Conservation (phyloP, 2,329 filamentous ascomycete species). For the Rhexocercosporidium sp. region DNA sequence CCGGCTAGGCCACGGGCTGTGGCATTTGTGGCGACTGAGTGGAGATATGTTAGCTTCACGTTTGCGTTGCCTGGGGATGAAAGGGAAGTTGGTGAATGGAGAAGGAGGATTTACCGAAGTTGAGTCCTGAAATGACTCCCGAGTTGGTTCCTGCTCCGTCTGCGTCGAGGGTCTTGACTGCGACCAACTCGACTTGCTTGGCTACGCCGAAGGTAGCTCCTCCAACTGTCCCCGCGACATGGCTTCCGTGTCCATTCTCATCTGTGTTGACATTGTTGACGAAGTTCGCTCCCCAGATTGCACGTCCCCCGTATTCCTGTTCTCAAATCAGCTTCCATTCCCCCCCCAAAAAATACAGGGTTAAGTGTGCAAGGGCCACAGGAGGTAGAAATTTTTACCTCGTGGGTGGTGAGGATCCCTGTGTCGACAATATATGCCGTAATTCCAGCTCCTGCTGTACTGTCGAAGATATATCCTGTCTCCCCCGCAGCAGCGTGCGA, state of each 20-base stretch:
- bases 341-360: too few species aligned
- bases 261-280: constrained; percentile 42
- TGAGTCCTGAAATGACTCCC: constrained; percentile 61
- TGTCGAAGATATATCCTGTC: constrained; percentile 42
- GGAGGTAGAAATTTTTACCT: too few species aligned
- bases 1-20: constrained; percentile 40
- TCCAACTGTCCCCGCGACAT: constrained; percentile 48
- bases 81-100: too few species aligned
- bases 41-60: constrained; percentile 37
- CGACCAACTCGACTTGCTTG: constrained; percentile 44
- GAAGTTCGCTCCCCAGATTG: constrained; percentile 43
- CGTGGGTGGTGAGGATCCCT: constrained; percentile 42
- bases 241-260: constrained; percentile 49
- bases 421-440: constrained; percentile 47
- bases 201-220: constrained; percentile 47
- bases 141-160: constrained; percentile 53
- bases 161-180: constrained; percentile 46
- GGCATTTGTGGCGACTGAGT: constrained; percentile 38
- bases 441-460: constrained; percentile 41
- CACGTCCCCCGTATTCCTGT: constrained; percentile 46
- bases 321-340: too few species aligned
- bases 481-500: constrained; percentile 35
- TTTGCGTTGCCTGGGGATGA: constrained; percentile 60
- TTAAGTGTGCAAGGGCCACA: too few species aligned
- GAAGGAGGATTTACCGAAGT: constrained; percentile 52